phyloP scores from a whole-genome alignment of 2,329 filamentous ascomycete genomes.

The Myriosclerotinia duriaeana region DNA sequence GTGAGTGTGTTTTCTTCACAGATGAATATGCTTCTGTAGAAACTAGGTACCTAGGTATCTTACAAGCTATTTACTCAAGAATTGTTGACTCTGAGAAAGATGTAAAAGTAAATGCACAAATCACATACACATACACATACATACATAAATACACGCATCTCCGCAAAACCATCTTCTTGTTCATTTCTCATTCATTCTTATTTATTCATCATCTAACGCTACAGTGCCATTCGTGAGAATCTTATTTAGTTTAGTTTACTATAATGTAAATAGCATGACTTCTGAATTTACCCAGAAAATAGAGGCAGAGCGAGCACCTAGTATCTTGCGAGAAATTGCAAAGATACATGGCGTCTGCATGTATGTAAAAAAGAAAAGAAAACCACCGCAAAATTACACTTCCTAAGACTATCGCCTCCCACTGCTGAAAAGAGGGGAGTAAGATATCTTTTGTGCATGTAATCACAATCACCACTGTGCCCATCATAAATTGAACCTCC shows the following conservation, averaged over 20 bases:
- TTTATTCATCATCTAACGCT: background rate
- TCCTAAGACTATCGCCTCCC: background rate
- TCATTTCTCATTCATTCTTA: conserved; percentile 3
- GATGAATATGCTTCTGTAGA: too few species aligned
- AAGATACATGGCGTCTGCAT: background rate
- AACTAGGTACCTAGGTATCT: too few species aligned
- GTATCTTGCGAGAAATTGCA: background rate
- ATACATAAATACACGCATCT: background rate
- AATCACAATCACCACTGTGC: background rate
- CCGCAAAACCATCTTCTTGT: background rate
- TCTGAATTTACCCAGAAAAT: background rate
- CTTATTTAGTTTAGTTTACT: background rate
- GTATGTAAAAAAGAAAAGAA: background rate
- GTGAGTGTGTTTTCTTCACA: too few species aligned
- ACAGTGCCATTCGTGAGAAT: background rate
- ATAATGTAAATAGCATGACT: background rate
- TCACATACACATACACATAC: background rate
- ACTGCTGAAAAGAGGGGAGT: background rate
- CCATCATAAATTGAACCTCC: background rate
- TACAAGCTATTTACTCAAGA: too few species aligned
- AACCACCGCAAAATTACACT: background rate
- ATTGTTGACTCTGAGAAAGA: too few species aligned
- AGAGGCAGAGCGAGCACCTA: background rate
- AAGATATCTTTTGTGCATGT: background rate
- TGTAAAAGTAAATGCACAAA: background rate